Evolutionary conservation across 1,284 basidiomycete species (phyloP).

Genomic region (Cystobasidium sp.): DNA sequence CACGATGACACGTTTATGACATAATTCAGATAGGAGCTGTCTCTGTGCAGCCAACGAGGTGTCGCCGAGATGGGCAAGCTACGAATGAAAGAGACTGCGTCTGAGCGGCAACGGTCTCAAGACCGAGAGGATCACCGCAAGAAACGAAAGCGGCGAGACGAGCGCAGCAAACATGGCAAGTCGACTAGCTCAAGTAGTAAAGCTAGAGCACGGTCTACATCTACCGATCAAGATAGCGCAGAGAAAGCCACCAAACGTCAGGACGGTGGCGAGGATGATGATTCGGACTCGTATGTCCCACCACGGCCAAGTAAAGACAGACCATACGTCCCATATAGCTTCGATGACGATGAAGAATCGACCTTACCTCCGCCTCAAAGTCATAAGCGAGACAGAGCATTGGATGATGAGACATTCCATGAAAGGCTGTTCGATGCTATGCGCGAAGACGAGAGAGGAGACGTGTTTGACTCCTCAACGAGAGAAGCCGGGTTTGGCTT

Average conservation of each 20-base stretch:
- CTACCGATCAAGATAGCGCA: constrained; percentile 5
- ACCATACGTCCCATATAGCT: constrained; percentile 39
- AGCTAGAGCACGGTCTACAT: neutral
- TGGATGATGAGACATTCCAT: constrained; percentile 33
- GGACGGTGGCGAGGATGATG: constrained; percentile 18
- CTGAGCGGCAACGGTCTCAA: constrained; percentile 6
- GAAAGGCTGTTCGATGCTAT: constrained; percentile 40
- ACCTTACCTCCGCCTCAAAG: constrained; percentile 22
- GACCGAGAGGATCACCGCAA: constrained; percentile 30
- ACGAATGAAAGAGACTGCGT: constrained; percentile 40
- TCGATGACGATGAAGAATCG: constrained; percentile 37
- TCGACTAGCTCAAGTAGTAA: neutral
- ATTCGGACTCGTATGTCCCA: constrained; percentile 40
- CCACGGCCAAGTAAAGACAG: constrained; percentile 41
- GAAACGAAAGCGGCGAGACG: constrained; percentile 30
- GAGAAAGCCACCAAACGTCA: constrained; percentile 2
- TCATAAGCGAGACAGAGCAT: constrained; percentile 20
- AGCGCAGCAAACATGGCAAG: neutral
- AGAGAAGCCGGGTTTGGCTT: constrained; percentile 31
- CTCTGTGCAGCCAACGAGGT: neutral
- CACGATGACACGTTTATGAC: constrained; percentile 8
- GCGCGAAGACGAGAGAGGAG: constrained; percentile 35
- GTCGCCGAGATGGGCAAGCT: constrained; percentile 30
- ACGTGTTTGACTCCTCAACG: constrained; percentile 12
- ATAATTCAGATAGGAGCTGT: neutral